Percentiles rank a stretch among this genome's conserved stretches.
Evolutionary conservation across 2,329 filamentous ascomycete species (phyloP).

Genomic region (Fusarium graminum): DNA sequence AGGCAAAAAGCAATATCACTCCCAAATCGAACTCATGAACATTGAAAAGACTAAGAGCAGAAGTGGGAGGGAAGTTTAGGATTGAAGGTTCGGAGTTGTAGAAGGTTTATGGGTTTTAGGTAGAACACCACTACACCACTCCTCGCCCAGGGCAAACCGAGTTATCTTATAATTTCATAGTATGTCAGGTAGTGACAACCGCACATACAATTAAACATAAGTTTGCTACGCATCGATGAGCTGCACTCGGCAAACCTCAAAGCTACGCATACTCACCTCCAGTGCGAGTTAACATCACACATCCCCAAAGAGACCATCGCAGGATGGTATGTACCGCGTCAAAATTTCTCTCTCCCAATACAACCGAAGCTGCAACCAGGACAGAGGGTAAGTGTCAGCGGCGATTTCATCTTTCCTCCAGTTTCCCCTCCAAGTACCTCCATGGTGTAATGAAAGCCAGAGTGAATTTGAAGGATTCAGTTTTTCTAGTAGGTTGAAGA

Average conservation of each 20-base stretch:
- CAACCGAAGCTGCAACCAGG: constrained; percentile 53
- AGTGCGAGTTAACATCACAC: background rate
- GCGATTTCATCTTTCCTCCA: constrained; percentile 71
- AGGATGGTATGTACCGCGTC: constrained; percentile 52
- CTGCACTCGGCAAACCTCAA: background rate
- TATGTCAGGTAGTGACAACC: background rate
- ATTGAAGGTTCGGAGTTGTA: background rate
- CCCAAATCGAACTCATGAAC: background rate
- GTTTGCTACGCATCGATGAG: background rate
- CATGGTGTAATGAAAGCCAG: constrained; percentile 68
- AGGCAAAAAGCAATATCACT: background rate
- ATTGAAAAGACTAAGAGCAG: background rate
- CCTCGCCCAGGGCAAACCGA: too few relatives aligned
- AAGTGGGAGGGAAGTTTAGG: background rate
- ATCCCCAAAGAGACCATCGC: background rate
- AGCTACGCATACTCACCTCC: background rate
- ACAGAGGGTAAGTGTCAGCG: constrained; percentile 65
- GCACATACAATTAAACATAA: background rate
- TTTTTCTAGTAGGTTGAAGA: constrained; percentile 60
- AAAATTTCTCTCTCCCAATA: constrained; percentile 56
- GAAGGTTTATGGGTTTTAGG: background rate
- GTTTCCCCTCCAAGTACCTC: constrained; percentile 76
- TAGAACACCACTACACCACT: background rate
- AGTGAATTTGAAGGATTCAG: constrained; percentile 76
- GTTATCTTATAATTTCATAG: background rate